Evolutionary conservation across 208 protist species (phyloP).

Genomic region (Lotmaria passim): DNA sequence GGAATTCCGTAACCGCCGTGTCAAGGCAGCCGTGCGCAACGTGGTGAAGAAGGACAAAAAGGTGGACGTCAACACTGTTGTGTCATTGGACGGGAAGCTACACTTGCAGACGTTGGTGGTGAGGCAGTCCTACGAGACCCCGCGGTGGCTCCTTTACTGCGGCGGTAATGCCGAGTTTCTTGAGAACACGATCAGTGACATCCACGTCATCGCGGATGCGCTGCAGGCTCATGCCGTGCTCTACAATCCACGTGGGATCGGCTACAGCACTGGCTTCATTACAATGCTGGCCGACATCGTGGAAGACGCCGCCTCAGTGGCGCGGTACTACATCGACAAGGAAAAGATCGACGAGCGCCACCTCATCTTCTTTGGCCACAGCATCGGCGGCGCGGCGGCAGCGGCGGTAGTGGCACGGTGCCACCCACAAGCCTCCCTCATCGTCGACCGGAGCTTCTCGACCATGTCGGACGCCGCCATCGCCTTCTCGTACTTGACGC

Average conservation of each 20-base stretch:
- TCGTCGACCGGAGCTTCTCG: conserved; percentile 84
- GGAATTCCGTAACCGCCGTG: conserved; percentile 33
- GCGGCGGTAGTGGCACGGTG: conserved; percentile 47
- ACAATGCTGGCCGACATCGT: conserved; percentile 56
- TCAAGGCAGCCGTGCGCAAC: conserved; percentile 21
- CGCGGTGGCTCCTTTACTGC: conserved; percentile 78
- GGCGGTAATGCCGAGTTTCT: conserved; percentile 85
- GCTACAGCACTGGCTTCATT: conserved; percentile 70
- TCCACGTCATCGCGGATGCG: conserved; percentile 35
- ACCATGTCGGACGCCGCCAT: conserved; percentile 72
- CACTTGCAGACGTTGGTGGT: conserved; percentile 61
- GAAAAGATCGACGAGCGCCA: conserved; percentile 44
- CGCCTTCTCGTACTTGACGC: conserved; percentile 60
- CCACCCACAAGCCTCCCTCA: conserved; percentile 40
- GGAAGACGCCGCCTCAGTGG: conserved; percentile 63
- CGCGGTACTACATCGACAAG: conserved; percentile 31
- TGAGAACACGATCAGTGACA: conserved; percentile 51
- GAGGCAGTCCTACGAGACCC: conserved; percentile 33
- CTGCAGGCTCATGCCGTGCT: conserved; percentile 74
- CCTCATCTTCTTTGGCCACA: conserved; percentile 81
- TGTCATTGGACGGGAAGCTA: conserved; percentile 26
- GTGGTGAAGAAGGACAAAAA: conserved; percentile 30
- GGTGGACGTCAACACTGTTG: conserved; percentile 31
- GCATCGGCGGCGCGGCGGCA: conserved; percentile 78
- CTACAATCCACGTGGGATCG: conserved; percentile 80